A percentile compares a stretch with the other conserved stretches of the same genome.
These are phyloP conservation scores for Microsporum audouinii DNA, from an alignment of 2,329 filamentous ascomycete genomes.

Conservation along the genomic window DNA sequence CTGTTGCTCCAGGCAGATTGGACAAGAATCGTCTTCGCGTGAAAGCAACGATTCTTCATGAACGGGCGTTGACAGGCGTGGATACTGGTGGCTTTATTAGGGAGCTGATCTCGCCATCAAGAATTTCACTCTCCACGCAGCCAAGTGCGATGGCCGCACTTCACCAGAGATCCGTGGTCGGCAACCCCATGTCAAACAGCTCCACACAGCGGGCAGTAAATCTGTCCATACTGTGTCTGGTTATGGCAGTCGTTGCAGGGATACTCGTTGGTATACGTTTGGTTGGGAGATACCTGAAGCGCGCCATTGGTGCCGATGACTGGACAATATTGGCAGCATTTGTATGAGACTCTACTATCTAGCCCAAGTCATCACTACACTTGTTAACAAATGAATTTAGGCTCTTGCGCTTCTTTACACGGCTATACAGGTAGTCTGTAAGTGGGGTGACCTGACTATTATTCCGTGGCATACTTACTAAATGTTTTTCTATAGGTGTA, in stretches of 20 bases:
- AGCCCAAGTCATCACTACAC: neutral
- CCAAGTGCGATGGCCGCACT: neutral
- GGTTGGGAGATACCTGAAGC: constrained; percentile 14
- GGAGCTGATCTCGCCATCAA: neutral
- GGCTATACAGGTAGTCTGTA: constrained; percentile 5
- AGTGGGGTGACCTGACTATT: neutral
- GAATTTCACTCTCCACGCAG: neutral
- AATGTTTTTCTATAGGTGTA: constrained; percentile 11
- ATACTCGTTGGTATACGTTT: constrained; percentile 17
- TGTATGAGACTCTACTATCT: constrained; percentile 7
- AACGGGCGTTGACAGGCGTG: neutral
- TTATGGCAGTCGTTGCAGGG: constrained; percentile 16
- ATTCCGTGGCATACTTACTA: neutral
- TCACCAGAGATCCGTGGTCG: no score
- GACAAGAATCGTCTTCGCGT: neutral
- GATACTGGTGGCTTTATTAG: neutral
- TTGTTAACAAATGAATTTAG: neutral
- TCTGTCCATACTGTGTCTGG: neutral
- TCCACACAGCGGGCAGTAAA: neutral
- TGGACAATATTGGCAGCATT: constrained; percentile 18
- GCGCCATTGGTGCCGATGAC: constrained; percentile 17
- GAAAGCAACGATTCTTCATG: neutral
- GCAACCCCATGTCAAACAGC: neutral
- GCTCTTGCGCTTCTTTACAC: constrained; percentile 6
- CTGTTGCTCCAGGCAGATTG: neutral